Conservation (phyloP, 139 green algal species). For the Coccomyxa sp. region DNA sequence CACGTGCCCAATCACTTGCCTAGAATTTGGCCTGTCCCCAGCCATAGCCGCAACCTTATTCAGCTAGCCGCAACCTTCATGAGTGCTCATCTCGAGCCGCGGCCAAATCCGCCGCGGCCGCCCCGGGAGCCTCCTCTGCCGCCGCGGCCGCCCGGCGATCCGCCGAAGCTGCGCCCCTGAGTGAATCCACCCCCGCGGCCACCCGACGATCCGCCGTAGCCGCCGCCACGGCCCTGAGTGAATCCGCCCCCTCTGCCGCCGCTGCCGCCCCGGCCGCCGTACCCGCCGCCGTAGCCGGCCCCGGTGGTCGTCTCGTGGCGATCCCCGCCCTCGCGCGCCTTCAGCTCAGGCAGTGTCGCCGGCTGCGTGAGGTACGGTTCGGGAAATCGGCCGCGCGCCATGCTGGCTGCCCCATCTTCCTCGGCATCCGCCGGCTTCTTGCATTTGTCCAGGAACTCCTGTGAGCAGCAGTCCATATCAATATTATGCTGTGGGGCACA, state of each 20-base stretch:
- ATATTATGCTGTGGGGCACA: no score
- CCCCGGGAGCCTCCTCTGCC: not conserved
- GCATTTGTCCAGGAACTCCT: conserved; percentile 57
- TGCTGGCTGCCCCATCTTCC: conserved; percentile 1
- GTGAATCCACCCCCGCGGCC: not conserved
- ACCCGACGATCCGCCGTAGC: not conserved
- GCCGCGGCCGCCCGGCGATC: not conserved
- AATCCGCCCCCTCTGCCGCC: not conserved
- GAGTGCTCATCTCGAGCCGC: no score
- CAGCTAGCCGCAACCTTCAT: no score
- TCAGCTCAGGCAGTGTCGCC: conserved; percentile 55
- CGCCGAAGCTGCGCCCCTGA: not conserved
- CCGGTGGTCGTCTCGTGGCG: conserved; percentile 1
- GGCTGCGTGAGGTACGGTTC: conserved; percentile 32
- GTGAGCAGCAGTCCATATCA: not conserved
- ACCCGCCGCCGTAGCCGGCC: not conserved
- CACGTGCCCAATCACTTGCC: no score
- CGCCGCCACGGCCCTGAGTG: not conserved
- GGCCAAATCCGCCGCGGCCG: no score
- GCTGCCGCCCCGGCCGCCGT: not conserved
- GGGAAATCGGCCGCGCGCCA: conserved; percentile 7
- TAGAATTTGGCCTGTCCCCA: no score
- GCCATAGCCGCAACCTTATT: no score
- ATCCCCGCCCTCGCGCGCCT: conserved; percentile 26
- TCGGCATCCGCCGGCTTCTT: not conserved